These are phyloP conservation scores for Thamnidium elegans DNA, from an alignment of 192 early-diverging fungal species.

Conservation along the genomic window DNA sequence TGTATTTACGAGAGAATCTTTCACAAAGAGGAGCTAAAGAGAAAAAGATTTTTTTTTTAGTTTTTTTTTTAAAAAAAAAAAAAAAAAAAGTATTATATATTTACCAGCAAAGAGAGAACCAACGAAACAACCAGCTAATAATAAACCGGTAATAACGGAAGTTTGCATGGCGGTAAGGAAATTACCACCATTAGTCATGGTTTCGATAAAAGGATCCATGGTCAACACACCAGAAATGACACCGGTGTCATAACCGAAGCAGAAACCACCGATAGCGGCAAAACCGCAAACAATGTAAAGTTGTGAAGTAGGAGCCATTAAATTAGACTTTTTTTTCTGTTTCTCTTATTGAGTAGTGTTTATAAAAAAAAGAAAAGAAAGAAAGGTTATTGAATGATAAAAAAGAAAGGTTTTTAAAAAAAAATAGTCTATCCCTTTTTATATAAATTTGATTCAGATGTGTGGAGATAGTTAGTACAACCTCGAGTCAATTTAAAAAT, in stretches of 20 bases:
- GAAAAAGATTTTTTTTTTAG: background rate
- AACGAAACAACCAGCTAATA: conserved; percentile 71
- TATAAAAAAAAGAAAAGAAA: too few species aligned
- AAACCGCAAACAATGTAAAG: conserved; percentile 34
- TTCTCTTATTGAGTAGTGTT: too few species aligned
- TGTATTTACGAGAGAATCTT: conserved; percentile 56
- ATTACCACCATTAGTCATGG: conserved; percentile 20
- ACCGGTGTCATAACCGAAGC: conserved; percentile 73
- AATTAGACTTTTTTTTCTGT: too few species aligned
- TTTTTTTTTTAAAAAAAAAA: background rate
- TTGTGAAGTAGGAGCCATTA: conserved; percentile 1
- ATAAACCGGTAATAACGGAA: conserved; percentile 52
- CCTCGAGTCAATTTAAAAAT: too few species aligned
- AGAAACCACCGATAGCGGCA: conserved; percentile 58
- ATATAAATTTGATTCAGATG: too few species aligned
- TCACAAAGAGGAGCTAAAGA: conserved; percentile 19
- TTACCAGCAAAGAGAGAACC: conserved; percentile 65
- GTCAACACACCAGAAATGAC: conserved; percentile 64
- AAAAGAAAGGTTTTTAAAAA: too few species aligned
- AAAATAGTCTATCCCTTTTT: too few species aligned
- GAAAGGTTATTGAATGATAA: too few species aligned
- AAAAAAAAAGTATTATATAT: background rate
- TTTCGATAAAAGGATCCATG: conserved; percentile 47
- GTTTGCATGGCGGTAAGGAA: conserved; percentile 17
- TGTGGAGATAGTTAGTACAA: too few species aligned